A percentile compares a stretch with the other conserved stretches of the same genome.
phyloP scores from a whole-genome alignment of 1,284 basidiomycete species.

The Farysia itapuensis region DNA sequence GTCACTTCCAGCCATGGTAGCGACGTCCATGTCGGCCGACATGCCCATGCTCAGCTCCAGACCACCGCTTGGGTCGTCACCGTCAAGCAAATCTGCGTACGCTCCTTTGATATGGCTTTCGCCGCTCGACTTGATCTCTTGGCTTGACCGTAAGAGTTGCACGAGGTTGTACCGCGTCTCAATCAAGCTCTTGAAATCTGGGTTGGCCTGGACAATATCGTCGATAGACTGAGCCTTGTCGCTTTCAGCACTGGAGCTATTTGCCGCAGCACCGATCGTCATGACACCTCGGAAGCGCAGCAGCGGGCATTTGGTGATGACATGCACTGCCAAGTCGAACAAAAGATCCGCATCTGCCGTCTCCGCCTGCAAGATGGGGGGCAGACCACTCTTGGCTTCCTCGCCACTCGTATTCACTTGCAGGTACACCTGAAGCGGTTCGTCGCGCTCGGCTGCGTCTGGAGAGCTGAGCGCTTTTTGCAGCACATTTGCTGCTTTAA shows the following conservation, averaged over 20 bases:
- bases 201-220: conserved; percentile 68
- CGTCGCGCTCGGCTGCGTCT: conserved; percentile 58
- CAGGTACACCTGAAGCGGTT: conserved; percentile 75
- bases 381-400: conserved; percentile 81
- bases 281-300: conserved; percentile 83
- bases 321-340: conserved; percentile 70
- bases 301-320: conserved; percentile 73
- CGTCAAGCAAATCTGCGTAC: conserved; percentile 30
- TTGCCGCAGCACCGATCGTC: conserved; percentile 80
- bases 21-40: conserved; percentile 90
- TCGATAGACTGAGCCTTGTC: conserved; percentile 65
- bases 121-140: conserved; percentile 9
- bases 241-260: conserved; percentile 26
- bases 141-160: conserved; percentile 57
- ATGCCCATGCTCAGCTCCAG: conserved; percentile 94
- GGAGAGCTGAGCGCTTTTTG: conserved; percentile 71
- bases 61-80: conserved; percentile 62
- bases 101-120: conserved; percentile 15
- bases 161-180: conserved; percentile 68
- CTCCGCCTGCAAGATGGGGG: conserved; percentile 63
- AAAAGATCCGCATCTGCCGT: conserved; percentile 60
- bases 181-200: conserved; percentile 77
- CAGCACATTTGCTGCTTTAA: conserved; percentile 80
- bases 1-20: conserved; percentile 78
- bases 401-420: conserved; percentile 96